Conservation (phyloP, 176 grass and related monocot genomes). For the Oryza australiensis region DNA sequence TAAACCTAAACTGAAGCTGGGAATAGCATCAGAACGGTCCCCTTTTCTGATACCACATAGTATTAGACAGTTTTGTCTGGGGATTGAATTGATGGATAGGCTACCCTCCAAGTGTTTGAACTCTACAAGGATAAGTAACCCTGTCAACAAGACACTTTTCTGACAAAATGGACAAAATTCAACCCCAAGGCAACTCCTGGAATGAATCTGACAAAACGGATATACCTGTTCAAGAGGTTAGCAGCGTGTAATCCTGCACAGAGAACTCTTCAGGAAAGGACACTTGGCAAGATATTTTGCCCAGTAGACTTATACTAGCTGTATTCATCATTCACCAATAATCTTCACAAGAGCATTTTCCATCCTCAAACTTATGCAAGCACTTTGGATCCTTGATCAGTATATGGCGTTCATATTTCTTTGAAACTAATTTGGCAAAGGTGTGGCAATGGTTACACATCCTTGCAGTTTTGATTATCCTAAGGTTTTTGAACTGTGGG, state of each 20-base stretch:
- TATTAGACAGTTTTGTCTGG: not conserved
- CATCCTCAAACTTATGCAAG: constrained; percentile 67
- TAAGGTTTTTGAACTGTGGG: constrained; percentile 47
- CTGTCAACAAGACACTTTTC: constrained; percentile 27
- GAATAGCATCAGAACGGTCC: not conserved
- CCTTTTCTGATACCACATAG: constrained; percentile 1
- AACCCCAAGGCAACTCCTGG: not conserved
- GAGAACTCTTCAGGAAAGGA: constrained; percentile 13
- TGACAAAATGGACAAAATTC: constrained; percentile 10
- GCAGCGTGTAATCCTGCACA: constrained; percentile 10
- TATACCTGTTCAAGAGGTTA: not conserved
- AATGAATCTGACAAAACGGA: not conserved
- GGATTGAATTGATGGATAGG: constrained; percentile 7
- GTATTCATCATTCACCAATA: constrained; percentile 49
- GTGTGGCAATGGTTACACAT: constrained; percentile 53
- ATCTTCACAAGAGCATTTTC: constrained; percentile 67
- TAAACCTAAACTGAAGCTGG: not conserved
- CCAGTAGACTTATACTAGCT: not conserved
- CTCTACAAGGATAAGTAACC: not conserved
- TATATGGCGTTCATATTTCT: constrained; percentile 51
- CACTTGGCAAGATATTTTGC: constrained; percentile 24
- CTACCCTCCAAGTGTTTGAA: not conserved
- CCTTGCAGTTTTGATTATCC: constrained; percentile 60
- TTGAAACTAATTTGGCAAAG: constrained; percentile 47
- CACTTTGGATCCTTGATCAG: constrained; percentile 72